Percentiles rank a stretch among this genome's conserved stretches.
These are phyloP conservation scores for Forsythia suspensa DNA, from an alignment of 257 asterid species.

Conservation along the genomic window DNA sequence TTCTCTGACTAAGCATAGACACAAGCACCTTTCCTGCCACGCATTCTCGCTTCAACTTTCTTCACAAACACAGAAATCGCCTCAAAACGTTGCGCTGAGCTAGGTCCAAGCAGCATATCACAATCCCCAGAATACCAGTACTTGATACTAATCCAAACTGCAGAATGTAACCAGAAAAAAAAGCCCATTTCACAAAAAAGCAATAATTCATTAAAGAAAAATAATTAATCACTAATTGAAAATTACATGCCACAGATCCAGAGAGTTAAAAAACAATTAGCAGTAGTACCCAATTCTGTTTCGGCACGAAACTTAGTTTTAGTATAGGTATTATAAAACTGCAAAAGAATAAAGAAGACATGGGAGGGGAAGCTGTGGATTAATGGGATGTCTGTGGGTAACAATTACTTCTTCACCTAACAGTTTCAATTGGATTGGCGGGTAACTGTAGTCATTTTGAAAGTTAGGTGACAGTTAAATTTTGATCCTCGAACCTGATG, in stretches of 20 bases:
- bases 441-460: not conserved
- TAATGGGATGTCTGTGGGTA: not conserved
- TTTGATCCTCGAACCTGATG: too few species aligned
- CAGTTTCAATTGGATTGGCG: not conserved
- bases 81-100: not conserved
- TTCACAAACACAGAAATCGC: constrained; percentile 21
- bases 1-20: constrained; percentile 18
- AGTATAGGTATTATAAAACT: not conserved
- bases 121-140: constrained; percentile 18
- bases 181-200: not conserved
- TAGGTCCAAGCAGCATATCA: constrained; percentile 22
- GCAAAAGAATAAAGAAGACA: not conserved
- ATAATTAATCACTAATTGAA: not conserved
- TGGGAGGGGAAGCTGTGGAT: not conserved
- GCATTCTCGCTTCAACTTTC: constrained; percentile 11
- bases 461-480: not conserved
- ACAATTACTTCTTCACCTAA: not conserved
- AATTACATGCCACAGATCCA: not conserved
- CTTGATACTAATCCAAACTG: constrained; percentile 9
- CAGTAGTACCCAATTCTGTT: not conserved
- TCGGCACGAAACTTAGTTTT: not conserved
- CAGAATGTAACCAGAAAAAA: not conserved
- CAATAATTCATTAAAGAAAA: not conserved
- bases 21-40: constrained; percentile 3
- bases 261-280: not conserved